Evolutionary conservation across 768 basidiomycete species (phyloP).

Genomic region (Auriscalpium orientale): DNA sequence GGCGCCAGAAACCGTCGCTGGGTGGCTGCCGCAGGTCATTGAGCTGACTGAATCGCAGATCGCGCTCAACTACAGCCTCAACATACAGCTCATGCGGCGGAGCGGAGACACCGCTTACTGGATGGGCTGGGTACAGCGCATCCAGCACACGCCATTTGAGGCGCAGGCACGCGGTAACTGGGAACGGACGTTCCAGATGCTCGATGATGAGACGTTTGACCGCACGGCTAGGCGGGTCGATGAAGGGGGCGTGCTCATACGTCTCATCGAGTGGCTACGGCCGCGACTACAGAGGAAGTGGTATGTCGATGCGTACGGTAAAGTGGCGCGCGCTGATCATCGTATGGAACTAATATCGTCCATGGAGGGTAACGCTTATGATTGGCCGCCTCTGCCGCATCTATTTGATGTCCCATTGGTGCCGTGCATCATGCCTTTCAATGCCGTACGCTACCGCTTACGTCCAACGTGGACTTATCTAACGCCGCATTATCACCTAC

Average conservation of each 20-base stretch:
- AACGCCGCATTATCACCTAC: constrained; percentile 11
- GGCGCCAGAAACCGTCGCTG: constrained; percentile 11
- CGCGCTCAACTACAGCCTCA: constrained; percentile 23
- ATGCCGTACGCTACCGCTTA: constrained; percentile 23
- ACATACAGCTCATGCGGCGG: constrained; percentile 21
- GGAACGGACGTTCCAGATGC: constrained; percentile 24
- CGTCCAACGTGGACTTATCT: not conserved
- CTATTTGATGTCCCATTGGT: constrained; percentile 24
- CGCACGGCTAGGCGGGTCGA: constrained; percentile 20
- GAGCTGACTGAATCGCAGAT: constrained; percentile 32
- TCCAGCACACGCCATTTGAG: constrained; percentile 20
- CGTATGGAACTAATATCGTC: constrained; percentile 9
- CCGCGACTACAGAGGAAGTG: constrained; percentile 35
- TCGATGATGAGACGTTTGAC: constrained; percentile 19
- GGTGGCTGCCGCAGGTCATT: constrained; percentile 32
- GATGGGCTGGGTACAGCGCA: constrained; percentile 27
- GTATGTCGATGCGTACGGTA: constrained; percentile 33
- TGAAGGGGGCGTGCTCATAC: constrained; percentile 38
- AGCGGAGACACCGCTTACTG: constrained; percentile 27
- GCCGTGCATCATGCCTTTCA: constrained; percentile 41
- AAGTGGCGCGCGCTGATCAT: constrained; percentile 4
- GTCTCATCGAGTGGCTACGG: constrained; percentile 36
- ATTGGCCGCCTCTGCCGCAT: constrained; percentile 12
- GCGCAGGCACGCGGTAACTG: constrained; percentile 23
- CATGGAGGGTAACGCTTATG: not conserved